Evolutionary conservation across 1,284 basidiomycete species (phyloP).

Genomic region (Ustilago trichophora): DNA sequence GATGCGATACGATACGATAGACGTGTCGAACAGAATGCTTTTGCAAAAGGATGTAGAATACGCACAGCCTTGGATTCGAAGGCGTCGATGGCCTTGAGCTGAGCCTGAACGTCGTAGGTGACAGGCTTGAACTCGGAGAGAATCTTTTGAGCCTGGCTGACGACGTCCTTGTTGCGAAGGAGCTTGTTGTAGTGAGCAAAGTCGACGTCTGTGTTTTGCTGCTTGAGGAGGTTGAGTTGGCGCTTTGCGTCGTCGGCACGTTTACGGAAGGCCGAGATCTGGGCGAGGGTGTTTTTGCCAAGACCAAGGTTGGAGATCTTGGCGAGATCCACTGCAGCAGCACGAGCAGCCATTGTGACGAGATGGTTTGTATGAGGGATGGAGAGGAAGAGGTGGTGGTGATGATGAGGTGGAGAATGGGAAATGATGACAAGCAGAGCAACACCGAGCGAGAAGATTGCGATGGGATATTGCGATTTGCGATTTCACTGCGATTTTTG

Average conservation of each 20-base stretch:
- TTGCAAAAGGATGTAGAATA: constrained; percentile 11
- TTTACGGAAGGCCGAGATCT: constrained; percentile 95
- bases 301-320: constrained; percentile 64
- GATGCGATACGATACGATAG: constrained; percentile 5
- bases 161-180: constrained; percentile 85
- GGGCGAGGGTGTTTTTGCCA: constrained; percentile 66
- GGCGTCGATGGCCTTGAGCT: constrained; percentile 94
- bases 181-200: constrained; percentile 88
- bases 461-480: no score
- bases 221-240: constrained; percentile 75
- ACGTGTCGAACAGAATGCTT: neutral
- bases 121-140: constrained; percentile 91
- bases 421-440: no score
- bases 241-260: constrained; percentile 89
- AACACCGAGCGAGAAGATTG: no score
- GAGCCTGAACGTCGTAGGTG: constrained; percentile 90
- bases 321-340: constrained; percentile 59
- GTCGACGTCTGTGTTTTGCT: constrained; percentile 82
- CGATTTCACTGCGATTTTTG: no score
- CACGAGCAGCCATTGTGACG: constrained; percentile 58
- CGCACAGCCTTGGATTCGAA: constrained; percentile 94
- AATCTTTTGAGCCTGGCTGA: constrained; percentile 91
- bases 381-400: neutral
- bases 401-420: neutral
- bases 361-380: neutral